Conservation (phyloP, 164 flowering plant species). For the Paratinospora sagittata region DNA sequence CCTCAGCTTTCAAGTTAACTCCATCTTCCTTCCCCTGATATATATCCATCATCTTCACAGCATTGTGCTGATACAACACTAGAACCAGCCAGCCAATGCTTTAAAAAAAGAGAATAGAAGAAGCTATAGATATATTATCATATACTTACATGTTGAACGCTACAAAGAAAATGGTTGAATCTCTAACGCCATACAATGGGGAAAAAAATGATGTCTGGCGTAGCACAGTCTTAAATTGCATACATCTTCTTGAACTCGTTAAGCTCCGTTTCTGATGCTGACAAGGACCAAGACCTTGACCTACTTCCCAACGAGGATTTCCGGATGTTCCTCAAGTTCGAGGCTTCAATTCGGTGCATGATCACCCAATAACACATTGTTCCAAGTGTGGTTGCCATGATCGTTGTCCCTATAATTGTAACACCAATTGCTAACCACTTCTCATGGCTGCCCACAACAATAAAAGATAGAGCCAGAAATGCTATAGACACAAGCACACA, state of each 20-base stretch:
- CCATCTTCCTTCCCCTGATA: background rate
- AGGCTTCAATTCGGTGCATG: constrained; percentile 64
- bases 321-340: constrained; percentile 47
- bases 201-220: constrained; percentile 2
- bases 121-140: background rate
- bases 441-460: constrained; percentile 67
- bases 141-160: constrained; percentile 5
- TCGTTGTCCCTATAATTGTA: constrained; percentile 65
- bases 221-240: constrained; percentile 43
- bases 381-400: constrained; percentile 76
- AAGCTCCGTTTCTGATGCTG: constrained; percentile 60
- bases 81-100: background rate
- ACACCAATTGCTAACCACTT: constrained; percentile 79
- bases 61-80: background rate
- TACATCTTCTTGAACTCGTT: constrained; percentile 72
- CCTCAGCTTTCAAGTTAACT: background rate
- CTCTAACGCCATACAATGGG: background rate
- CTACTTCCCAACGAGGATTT: constrained; percentile 49
- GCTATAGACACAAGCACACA: constrained; percentile 81
- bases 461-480: constrained; percentile 62
- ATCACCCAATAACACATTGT: constrained; percentile 83
- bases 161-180: background rate
- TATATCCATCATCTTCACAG: background rate
- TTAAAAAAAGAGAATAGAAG: background rate
- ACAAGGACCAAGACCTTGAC: constrained; percentile 44